Base-by-base conservation (phyloP, 352 stramenopile genomes). In the Phytophthora quininea region DNA sequence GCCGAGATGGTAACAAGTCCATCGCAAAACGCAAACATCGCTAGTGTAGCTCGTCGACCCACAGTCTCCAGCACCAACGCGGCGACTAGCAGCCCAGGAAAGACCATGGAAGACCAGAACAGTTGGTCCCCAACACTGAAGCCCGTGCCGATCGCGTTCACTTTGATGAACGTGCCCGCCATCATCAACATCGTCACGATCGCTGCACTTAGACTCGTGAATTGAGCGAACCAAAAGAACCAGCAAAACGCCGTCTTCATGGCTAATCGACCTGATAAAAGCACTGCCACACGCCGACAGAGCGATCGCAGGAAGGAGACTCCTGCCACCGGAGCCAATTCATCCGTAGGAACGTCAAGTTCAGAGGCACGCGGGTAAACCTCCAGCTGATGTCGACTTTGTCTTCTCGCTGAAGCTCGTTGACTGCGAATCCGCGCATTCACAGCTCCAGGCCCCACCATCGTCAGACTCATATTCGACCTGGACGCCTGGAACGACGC, bases 241-340 rank as follows among this genome's bases (percentile, higher is more conserved):
- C 81, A 90, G 54, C 88, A 78, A 46, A 81, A 48, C 27, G 70
- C 32, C 24, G 83, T 88, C 27, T 76, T 75, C 9, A 47, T 7
- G 31, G 74, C 62, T 46, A 89, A 79, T 15, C 73, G 64, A 29
- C 55, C 48, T 12, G 73, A 77, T 54, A 80, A 79, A 7, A 89
- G 74, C 57, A 82, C 67, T 15, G 79, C 72, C 24, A 71, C 62
- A 12, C 80, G 80, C 62, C 76, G 80, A 4, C 67, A 45, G 10
- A 86, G 71, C 27, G 70, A 82, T 48, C 55, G 64, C 3, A 64
- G 10, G 46, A 89, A 73, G 1, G 76, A 89, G 0, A 82, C 64
- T 45, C 64, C 15, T 24, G 56, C 42, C 19, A 69, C 69, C 7
- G 64, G 73, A 0, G 65, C 71, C 7, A 81, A 72, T 8, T 72